Evolutionary conservation across 164 flowering plant genomes (phyloP), one percentile per base, ranked within the genome.

Genomic region (Umbilicus rupestris): DNA sequence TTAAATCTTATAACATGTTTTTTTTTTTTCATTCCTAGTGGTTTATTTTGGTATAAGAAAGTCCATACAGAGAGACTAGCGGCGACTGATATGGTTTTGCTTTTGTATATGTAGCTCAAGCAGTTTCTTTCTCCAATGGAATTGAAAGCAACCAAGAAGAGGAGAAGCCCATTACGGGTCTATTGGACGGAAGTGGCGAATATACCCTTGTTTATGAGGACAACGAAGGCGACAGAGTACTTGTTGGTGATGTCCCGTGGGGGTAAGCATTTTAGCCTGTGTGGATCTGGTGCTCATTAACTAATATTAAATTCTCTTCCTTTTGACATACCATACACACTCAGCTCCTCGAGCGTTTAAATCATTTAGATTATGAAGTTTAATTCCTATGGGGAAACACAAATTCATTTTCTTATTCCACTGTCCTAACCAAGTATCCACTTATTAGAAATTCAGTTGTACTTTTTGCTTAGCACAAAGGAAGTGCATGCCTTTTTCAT

Each of bases 201-300:
- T 55, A 55, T n/a, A 55, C 60, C 20, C 60, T 55, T 55, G 60
- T 55, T 55, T 55, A 55, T 55, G 60, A n/a, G 60, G 60, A 55
- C 14, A 55, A 55, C 30, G 60, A 55, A 55, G 60, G 60, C 3
- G 60, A 55, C 60, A 22, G 26, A 29, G 30, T 55, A 29, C 60
- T 55, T 19, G 60, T 55, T 20, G 60, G 60, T 3, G 60, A 55
- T 55, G 60, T 55, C 60, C 60, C 60, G 12, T 55, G 60, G 60
- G 12, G 15, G 60, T 55, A 55, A 55, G 60, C 60, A 19, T 55
- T 28, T 41, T 8, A 41, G 44, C 44, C 44, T 1, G 14, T 8
- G 44, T 41, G 44, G 44, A 41, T 41, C 44, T 41, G 44, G 9
- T 41, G 44, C 44, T 3, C 44, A 41, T 41, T 41, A 41, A 41